Percentiles rank a stretch among this genome's conserved stretches.
These are phyloP conservation scores for Sugiyamaella qingdaonensis DNA, from an alignment of 805 yeast genomes.

Conservation along the genomic window DNA sequence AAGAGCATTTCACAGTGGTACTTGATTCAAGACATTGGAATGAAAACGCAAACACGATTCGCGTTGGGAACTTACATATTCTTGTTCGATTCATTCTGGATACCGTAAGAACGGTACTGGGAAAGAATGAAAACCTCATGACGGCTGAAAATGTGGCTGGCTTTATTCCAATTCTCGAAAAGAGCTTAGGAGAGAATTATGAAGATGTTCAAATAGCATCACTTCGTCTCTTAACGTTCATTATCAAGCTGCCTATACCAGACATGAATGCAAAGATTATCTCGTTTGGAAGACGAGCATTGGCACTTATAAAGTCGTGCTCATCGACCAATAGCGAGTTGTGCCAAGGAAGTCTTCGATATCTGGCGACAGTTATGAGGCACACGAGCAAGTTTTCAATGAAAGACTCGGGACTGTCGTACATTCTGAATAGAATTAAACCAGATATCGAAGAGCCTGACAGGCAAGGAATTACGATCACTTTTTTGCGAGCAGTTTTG, in stretches of 20 bases:
- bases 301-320: slow-evolving; percentile 61
- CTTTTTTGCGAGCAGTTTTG: slow-evolving; percentile 74
- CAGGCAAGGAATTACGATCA: slow-evolving; percentile 82
- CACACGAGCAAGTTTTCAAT: slow-evolving; percentile 61
- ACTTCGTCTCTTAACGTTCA: slow-evolving; percentile 55
- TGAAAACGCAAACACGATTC: slow-evolving; percentile 29
- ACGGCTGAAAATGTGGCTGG: slow-evolving; percentile 60
- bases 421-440: slow-evolving; percentile 62
- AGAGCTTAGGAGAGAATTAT: slow-evolving; percentile 57
- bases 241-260: slow-evolving; percentile 60
- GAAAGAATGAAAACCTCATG: slow-evolving; percentile 56
- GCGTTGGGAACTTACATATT: slow-evolving; percentile 52
- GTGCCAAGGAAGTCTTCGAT: slow-evolving; percentile 74
- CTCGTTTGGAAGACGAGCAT: slow-evolving; percentile 28
- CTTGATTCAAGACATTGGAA: slow-evolving; percentile 44
- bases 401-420: slow-evolving; percentile 68
- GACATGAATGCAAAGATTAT: slow-evolving; percentile 37
- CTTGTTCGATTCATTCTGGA: slow-evolving; percentile 77
- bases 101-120: slow-evolving; percentile 63
- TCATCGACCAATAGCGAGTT: slow-evolving; percentile 75
- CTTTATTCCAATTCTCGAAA: slow-evolving; percentile 68
- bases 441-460: slow-evolving; percentile 91
- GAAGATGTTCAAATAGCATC: slow-evolving; percentile 74
- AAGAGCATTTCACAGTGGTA: slow-evolving; percentile 71
- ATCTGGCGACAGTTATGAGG: slow-evolving; percentile 66